Conservation (phyloP, 768 basidiomycete species). For the Hypsizygus marmoreus region DNA sequence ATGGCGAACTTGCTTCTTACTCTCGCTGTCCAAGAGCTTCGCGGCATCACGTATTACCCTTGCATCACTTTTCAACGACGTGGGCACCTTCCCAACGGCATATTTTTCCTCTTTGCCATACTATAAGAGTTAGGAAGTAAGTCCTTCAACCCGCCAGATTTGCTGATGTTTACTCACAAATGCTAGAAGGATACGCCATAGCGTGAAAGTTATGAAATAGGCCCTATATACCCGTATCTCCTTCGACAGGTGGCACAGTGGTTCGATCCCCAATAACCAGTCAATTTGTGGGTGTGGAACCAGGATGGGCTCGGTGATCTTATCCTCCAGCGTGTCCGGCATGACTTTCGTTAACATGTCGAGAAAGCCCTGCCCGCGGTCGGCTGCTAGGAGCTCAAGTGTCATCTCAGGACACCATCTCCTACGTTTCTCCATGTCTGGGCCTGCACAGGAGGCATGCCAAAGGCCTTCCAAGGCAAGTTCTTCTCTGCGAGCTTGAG, state of each 20-base stretch:
- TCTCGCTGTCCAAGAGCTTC: too few relatives aligned
- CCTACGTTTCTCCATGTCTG: constrained; percentile 18
- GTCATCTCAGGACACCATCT: constrained; percentile 23
- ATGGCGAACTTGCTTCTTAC: too few relatives aligned
- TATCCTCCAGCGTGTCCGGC: constrained; percentile 2
- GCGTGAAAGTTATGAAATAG: constrained; percentile 10
- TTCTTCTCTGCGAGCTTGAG: constrained; percentile 1
- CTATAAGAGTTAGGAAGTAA: neutral
- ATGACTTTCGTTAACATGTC: constrained; percentile 5
- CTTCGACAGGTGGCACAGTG: neutral
- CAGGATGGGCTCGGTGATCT: neutral
- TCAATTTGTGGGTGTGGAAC: constrained; percentile 5
- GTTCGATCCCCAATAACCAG: constrained; percentile 1
- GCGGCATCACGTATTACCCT: neutral
- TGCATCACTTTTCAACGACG: neutral
- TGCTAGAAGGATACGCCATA: constrained; percentile 10
- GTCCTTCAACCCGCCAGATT: neutral
- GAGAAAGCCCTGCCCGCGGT: constrained; percentile 11
- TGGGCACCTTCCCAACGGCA: neutral
- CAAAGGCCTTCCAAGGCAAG: constrained; percentile 19
- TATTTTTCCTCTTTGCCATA: constrained; percentile 5
- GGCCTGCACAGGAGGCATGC: constrained; percentile 9
- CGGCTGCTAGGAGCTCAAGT: constrained; percentile 5
- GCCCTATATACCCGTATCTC: neutral
- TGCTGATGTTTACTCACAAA: constrained; percentile 4